Base-by-base conservation (phyloP, 768 basidiomycete genomes). In the Hygrophorus pudorinus region DNA sequence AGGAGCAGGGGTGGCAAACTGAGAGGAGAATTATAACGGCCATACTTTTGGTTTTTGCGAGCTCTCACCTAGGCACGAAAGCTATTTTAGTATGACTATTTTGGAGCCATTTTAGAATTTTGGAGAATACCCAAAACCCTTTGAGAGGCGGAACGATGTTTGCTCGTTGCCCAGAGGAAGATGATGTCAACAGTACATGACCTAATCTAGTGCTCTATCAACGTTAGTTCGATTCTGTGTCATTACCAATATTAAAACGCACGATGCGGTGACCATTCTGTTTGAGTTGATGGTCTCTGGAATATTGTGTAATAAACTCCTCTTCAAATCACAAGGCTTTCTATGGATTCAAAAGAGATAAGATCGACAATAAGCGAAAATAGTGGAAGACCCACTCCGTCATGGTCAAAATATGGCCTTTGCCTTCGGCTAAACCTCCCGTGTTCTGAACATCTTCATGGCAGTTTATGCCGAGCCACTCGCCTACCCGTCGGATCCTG, bases 401-500 rank as follows among this genome's bases (percentile, higher is more conserved):
- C 37, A 59, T 47, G 31, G 58, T 65, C 10, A 65, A 41, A 17
- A 72, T 45, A 17, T 55, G 53, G 2, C 61, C 64, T 29, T 59
- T 51, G 41, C 62, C 64, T 10, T 55, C 58, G 9, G 59, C 56
- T 16, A 78, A 52, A 17, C 66, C 71, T 13, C 64, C 68, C 5
- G 61, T 64, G 28, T 56, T 60, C 17, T 53, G 41, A 31, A 65
- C 45, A 37, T 67, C 56, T 52, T 72, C 69, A 12, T 48, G 53
- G 24, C 55, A 48, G 39, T 58, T 51, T 13, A 57, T 48, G 29
- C 64, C 62, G 30, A 81, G 66, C 77, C 76, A 84, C 52, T 81
- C 73, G 10, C 70, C 72, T 11, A 85, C 73, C 39, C 74, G 70
- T 38, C 83, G 72, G 37, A 82, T 55, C 39, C 85, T 71, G 54